A percentile compares a stretch with the other conserved stretches of the same genome.
These are phyloP conservation scores for Aspergillus sp. DNA, from an alignment of 2,329 filamentous ascomycete genomes.

Conservation along the genomic window DNA sequence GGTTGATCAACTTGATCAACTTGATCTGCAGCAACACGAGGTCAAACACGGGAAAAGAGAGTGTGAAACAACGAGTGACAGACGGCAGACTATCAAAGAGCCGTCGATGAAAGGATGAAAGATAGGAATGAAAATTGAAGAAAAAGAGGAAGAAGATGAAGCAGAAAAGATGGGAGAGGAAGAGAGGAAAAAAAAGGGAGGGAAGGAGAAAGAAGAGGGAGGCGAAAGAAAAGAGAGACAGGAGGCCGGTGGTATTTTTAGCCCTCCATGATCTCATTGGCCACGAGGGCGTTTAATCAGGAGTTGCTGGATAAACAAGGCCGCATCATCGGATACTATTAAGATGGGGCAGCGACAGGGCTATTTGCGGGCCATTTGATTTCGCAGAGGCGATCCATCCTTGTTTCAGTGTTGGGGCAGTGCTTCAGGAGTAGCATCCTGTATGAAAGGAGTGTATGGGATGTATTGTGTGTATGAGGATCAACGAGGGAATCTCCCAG, in stretches of 20 bases:
- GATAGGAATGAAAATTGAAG: slow-evolving; percentile 5
- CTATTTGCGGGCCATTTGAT: no score
- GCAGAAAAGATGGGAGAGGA: slow-evolving; percentile 6
- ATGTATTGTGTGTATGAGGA: no score
- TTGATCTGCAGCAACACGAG: slow-evolving; percentile 4
- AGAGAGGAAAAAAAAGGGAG: slow-evolving; percentile 6
- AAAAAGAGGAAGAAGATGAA: slow-evolving; percentile 7
- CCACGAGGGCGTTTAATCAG: background rate
- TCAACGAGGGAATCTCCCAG: no score
- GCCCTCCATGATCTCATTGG: background rate
- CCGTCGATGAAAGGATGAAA: slow-evolving; percentile 6
- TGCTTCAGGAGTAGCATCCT: no score
- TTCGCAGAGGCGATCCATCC: no score
- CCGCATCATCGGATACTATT: no score
- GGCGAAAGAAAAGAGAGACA: slow-evolving; percentile 4
- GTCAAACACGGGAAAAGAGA: slow-evolving; percentile 1
- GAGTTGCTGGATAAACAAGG: no score
- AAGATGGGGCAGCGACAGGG: no score
- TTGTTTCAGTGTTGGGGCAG: no score
- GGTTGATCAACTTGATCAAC: slow-evolving; percentile 8
- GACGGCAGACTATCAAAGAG: slow-evolving; percentile 6
- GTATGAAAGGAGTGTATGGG: no score
- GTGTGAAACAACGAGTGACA: background rate
- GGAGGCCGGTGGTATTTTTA: no score
- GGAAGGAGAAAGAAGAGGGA: slow-evolving; percentile 9